Percentiles rank a stretch among this genome's conserved stretches.
Evolutionary conservation across 257 asterid species (phyloP).

Genomic region (Solanum bulbocastanum): DNA sequence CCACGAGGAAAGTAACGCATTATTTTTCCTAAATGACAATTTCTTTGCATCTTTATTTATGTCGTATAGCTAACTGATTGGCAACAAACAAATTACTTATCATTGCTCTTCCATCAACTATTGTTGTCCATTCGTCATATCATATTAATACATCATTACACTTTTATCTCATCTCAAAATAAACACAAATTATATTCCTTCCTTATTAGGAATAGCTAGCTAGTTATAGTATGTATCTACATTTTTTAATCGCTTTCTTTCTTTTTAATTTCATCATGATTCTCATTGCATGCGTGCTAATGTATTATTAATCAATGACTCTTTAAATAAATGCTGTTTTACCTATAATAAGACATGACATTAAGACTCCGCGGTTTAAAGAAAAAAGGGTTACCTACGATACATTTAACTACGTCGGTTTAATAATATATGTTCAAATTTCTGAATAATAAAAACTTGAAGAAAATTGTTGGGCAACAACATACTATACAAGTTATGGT

Average conservation of each 20-base stretch:
- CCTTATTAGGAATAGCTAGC: neutral
- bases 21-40: neutral
- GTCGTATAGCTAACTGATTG: neutral
- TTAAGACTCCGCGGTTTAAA: neutral
- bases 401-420: neutral
- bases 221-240: neutral
- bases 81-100: neutral
- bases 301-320: too few relatives aligned
- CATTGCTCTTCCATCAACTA: neutral
- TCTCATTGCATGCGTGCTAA: too few relatives aligned
- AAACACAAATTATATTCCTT: neutral
- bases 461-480: neutral
- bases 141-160: neutral
- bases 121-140: neutral
- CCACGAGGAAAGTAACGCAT: neutral
- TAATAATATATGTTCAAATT: neutral
- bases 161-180: neutral
- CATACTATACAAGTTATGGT: neutral
- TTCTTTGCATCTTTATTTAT: neutral
- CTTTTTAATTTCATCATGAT: neutral
- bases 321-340: too few relatives aligned
- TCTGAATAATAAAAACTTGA: neutral
- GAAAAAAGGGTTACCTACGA: neutral
- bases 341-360: neutral
- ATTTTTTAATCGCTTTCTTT: too few relatives aligned